Evolutionary conservation across 768 basidiomycete genomes (phyloP).

Genomic region (Candolleomyces efflorescens): DNA sequence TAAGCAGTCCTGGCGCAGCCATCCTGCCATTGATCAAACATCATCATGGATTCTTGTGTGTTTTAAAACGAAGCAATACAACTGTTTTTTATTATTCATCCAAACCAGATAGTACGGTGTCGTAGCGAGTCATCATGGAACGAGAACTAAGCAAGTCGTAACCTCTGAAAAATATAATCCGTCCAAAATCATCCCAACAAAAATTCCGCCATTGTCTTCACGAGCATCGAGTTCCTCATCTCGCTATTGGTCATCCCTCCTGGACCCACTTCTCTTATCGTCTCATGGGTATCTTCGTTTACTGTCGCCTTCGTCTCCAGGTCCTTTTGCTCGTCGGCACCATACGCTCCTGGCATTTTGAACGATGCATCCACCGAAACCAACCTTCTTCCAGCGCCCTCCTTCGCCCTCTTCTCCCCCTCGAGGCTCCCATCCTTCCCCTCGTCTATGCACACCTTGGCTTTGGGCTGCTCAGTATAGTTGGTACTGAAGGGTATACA

Average conservation of each 20-base stretch:
- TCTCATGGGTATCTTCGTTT: background rate
- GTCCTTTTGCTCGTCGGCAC: background rate
- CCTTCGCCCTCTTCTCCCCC: background rate
- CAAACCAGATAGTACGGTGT: no score
- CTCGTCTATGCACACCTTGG: background rate
- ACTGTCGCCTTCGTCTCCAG: background rate
- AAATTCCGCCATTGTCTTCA: background rate
- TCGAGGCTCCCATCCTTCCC: background rate
- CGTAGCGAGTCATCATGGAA: no score
- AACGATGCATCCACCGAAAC: background rate
- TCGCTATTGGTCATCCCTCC: background rate
- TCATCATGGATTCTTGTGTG: background rate
- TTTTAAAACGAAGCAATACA: background rate
- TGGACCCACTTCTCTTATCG: background rate
- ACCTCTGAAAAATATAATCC: background rate
- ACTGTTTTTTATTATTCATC: no score
- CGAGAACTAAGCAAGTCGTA: background rate
- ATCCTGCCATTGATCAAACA: no score
- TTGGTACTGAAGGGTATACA: constrained; percentile 1
- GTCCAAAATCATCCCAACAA: background rate
- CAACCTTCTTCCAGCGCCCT: background rate
- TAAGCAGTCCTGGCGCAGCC: background rate
- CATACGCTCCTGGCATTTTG: background rate
- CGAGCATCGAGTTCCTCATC: background rate
- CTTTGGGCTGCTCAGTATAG: background rate